A percentile compares a stretch with the other conserved stretches of the same genome.
phyloP scores from a whole-genome alignment of 2,329 filamentous ascomycete species.

The Blumeria hordei region DNA sequence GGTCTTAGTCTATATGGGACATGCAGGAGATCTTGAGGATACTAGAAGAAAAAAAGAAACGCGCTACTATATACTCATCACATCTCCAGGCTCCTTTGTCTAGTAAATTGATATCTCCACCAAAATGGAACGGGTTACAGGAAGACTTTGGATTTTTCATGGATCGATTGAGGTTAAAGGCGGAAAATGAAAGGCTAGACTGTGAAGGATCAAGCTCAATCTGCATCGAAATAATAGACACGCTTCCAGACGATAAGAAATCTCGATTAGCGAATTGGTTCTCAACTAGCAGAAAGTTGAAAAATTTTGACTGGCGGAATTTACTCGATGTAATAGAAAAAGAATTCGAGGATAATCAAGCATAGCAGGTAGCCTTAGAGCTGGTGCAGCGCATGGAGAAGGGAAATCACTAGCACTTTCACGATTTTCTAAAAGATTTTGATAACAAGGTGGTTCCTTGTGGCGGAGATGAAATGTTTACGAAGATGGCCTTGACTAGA shows the following conservation, averaged over 20 bases:
- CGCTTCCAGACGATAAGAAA: neutral
- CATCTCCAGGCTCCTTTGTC: neutral
- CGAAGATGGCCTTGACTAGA: neutral
- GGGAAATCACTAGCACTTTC: neutral
- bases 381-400: neutral
- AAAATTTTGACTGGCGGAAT: neutral
- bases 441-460: neutral
- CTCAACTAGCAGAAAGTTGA: neutral
- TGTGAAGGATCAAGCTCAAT: no score
- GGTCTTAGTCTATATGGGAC: no score
- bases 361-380: neutral
- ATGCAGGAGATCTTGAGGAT: neutral
- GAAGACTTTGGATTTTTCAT: slow-evolving; percentile 1
- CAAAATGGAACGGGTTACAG: neutral
- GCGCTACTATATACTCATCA: no score
- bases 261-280: neutral
- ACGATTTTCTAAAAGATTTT: neutral
- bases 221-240: neutral
- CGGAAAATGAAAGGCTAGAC: no score
- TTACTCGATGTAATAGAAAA: neutral
- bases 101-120: neutral
- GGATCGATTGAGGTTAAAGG: no score
- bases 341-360: neutral
- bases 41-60: neutral
- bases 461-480: neutral